Evolutionary conservation across 2,329 filamentous ascomycete species (phyloP).

Genomic region (Amauroascus niger): DNA sequence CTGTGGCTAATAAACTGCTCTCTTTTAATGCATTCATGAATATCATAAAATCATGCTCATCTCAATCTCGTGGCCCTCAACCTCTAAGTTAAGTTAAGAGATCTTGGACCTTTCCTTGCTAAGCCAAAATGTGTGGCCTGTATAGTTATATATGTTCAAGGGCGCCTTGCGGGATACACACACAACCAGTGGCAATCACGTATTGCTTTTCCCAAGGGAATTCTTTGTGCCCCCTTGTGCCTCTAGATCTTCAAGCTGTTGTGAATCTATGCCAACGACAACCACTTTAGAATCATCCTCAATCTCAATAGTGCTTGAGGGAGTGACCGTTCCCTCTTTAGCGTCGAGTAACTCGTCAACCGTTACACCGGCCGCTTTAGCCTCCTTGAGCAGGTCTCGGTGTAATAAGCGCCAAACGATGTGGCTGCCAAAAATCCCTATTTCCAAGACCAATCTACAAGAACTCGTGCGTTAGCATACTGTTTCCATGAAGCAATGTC

Average conservation of each 20-base stretch:
- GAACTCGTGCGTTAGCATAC: background rate
- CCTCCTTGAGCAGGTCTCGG: constrained; percentile 43
- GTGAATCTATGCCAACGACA: background rate
- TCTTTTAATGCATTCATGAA: no score
- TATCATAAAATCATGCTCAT: no score
- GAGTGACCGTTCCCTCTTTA: background rate
- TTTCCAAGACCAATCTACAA: constrained; percentile 46
- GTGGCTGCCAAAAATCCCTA: constrained; percentile 52
- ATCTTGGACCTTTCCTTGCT: no score
- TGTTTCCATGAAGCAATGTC: background rate
- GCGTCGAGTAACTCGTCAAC: constrained; percentile 40
- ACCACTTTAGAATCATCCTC: background rate
- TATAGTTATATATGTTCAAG: no score
- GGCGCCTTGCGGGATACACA: no score
- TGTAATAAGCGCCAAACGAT: constrained; percentile 51
- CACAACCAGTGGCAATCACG: background rate
- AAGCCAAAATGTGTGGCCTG: no score
- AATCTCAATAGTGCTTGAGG: background rate
- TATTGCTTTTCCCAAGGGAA: background rate
- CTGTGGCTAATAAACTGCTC: no score
- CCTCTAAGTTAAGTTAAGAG: no score
- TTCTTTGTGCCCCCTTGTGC: background rate
- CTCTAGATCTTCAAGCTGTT: background rate
- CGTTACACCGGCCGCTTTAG: constrained; percentile 41
- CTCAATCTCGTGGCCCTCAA: no score